Conservation (phyloP, 192 early-diverging fungal genomes). For the Coemansia sp. region DNA sequence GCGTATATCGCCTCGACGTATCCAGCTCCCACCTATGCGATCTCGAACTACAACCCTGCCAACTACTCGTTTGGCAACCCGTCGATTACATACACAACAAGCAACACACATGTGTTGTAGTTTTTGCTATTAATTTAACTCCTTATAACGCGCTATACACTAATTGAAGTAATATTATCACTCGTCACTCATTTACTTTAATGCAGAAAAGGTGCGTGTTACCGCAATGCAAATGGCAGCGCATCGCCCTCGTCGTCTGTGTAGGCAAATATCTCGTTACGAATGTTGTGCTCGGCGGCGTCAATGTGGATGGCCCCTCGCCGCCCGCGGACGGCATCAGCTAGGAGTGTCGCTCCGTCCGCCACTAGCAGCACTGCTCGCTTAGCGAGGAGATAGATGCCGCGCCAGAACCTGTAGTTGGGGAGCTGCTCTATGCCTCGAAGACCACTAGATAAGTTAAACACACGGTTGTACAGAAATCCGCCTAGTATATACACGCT, state of each 20-base stretch:
- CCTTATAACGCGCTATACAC: not conserved
- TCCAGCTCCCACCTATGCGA: not conserved
- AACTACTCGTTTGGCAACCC: constrained; percentile 7
- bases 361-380: not conserved
- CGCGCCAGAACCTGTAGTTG: constrained; percentile 54
- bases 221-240: constrained; percentile 14
- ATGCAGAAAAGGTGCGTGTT: not conserved
- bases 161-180: not conserved
- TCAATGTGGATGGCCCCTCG: constrained; percentile 40
- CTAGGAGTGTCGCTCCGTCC: constrained; percentile 7
- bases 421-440: constrained; percentile 58
- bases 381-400: constrained; percentile 36
- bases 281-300: constrained; percentile 35
- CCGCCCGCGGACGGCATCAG: constrained; percentile 15
- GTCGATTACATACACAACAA: constrained; percentile 7
- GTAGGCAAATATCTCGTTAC: constrained; percentile 37
- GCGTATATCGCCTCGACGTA: constrained; percentile 4
- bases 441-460: constrained; percentile 45
- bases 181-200: not conserved
- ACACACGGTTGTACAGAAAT: constrained; percentile 56
- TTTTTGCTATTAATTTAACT: not conserved
- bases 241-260: constrained; percentile 20
- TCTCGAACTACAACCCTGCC: not conserved
- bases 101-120: constrained; percentile 2
- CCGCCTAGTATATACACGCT: constrained; percentile 56